Percentiles rank a stretch among this genome's conserved stretches.
Conservation (phyloP, 345 rosid species). For the Pistacia vera region DNA sequence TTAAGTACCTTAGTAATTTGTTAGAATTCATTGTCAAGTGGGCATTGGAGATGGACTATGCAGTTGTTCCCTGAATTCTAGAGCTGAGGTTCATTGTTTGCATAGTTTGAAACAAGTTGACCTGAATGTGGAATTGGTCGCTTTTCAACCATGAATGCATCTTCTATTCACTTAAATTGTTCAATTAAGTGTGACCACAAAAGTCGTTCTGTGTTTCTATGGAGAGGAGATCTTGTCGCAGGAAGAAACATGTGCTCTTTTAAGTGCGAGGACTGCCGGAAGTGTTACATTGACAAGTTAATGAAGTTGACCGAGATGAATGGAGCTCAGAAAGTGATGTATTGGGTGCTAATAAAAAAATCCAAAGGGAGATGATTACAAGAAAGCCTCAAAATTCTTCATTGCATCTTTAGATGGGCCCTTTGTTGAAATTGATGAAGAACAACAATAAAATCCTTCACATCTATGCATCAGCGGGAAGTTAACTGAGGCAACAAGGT, state of each 20-base stretch:
- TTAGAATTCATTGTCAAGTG: constrained; percentile 9
- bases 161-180: constrained; percentile 11
- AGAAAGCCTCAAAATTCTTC: constrained; percentile 30
- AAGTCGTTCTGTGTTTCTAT: constrained; percentile 23
- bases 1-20: neutral
- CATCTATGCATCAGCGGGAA: constrained; percentile 56
- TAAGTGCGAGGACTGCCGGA: constrained; percentile 35
- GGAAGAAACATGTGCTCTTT: constrained; percentile 29
- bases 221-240: constrained; percentile 26
- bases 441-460: constrained; percentile 67
- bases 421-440: constrained; percentile 52
- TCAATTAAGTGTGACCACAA: constrained; percentile 13
- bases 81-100: constrained; percentile 34
- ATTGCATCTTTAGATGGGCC: constrained; percentile 41
- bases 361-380: constrained; percentile 26
- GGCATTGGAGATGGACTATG: constrained; percentile 42
- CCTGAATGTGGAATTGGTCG: constrained; percentile 17
- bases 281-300: constrained; percentile 36
- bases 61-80: constrained; percentile 38
- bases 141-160: constrained; percentile 15
- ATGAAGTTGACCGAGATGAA: constrained; percentile 45
- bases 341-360: constrained; percentile 25
- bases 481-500: constrained; percentile 51
- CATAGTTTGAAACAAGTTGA: constrained; percentile 29
- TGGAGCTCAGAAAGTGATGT: constrained; percentile 36